Evolutionary conservation across 2,329 filamentous ascomycete species (phyloP), one percentile per base, ranked within the genome.

Genomic region (Microsporum audouinii): DNA sequence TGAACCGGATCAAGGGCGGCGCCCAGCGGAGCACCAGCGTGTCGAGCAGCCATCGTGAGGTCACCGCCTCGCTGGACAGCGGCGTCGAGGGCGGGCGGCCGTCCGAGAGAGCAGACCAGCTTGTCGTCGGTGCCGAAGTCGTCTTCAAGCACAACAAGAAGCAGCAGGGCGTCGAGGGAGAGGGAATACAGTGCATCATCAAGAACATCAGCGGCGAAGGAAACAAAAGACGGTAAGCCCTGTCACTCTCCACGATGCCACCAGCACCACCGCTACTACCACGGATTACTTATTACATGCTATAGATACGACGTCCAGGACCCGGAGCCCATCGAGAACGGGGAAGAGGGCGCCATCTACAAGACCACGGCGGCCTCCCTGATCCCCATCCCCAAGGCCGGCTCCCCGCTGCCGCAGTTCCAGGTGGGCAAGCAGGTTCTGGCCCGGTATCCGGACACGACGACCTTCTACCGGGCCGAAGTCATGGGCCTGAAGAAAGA

Each of bases 391-490:
- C 86, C 88, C 1, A 79, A 82, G 65, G 77, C 73, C 64, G 83
- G 74, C 1, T 76, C 87, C 14, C 75, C 80, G 2, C 79, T 87
- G 45, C 81, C 87, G 62, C 83, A 87, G 39, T 84, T 82, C 66
- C 68, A 79, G 5, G 75, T 82, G 43, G 87, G 88, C 51, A 88
- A 87, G 70, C 82, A 84, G 53, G 88, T 92, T 6, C 77, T 92
- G 61, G 89, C 89, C 0, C 77, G 90, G 62, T 94, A 94, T 69
- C 89, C 89, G 0, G 86, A 90, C 67, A 92, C 89, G 0, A 91
- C 89, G 0, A 91, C 88, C 0, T 92, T 94, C 68, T 94, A 94
- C 72, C 86, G 88, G 70, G 89, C 89, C 1, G 88, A 91, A 66
- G 88, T 92, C 6, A 87, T 89, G 74, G 85, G 85, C 39, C 83